Conservation (phyloP, 208 protist species). For the Leptomonas pyrrhocoris region DNA sequence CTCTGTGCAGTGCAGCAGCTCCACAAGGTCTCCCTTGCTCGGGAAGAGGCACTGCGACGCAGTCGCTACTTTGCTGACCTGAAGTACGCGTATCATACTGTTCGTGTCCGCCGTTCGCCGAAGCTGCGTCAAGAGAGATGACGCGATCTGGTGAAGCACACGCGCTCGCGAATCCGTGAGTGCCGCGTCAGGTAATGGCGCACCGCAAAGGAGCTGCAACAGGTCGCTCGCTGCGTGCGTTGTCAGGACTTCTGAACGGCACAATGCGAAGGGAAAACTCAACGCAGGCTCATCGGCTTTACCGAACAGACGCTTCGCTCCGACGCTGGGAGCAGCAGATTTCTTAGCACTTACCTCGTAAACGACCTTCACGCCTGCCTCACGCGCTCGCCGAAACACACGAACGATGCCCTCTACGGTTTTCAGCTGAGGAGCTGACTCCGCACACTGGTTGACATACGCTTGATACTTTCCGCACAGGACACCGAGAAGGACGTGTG, state of each 20-base stretch:
- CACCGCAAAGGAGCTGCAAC: conserved; percentile 13
- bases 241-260: neutral
- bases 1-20: conserved; percentile 9
- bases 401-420: conserved; percentile 3
- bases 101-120: neutral
- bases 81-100: conserved; percentile 18
- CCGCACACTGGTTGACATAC: neutral
- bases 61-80: neutral
- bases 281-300: neutral
- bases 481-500: neutral
- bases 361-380: conserved; percentile 11
- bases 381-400: conserved; percentile 11
- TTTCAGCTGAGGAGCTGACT: neutral
- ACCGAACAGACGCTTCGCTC: neutral
- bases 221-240: conserved; percentile 13
- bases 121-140: conserved; percentile 11
- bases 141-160: neutral
- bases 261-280: conserved; percentile 6
- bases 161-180: neutral
- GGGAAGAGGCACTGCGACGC: conserved; percentile 23
- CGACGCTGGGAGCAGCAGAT: neutral
- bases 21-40: neutral
- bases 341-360: neutral
- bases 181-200: neutral
- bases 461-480: conserved; percentile 22